Evolutionary conservation across 2,329 filamentous ascomycete genomes (phyloP).

Genomic region (Fusarium sambucinum): DNA sequence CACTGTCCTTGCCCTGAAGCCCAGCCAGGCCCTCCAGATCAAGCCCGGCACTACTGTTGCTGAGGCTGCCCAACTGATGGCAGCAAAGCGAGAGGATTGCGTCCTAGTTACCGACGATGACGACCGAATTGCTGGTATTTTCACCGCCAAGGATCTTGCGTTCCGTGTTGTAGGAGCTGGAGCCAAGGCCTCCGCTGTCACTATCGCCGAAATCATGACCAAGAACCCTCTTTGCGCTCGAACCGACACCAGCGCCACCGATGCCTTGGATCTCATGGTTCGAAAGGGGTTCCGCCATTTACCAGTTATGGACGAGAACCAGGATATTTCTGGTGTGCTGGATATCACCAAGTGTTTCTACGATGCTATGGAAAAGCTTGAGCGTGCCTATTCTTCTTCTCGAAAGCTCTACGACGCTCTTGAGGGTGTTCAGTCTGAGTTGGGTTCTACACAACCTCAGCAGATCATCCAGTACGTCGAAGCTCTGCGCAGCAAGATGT

Average conservation of each 20-base stretch:
- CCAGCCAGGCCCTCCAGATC: conserved; percentile 95
- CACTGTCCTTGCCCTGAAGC: conserved; percentile 94
- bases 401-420: conserved; percentile 97
- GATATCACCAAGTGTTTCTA: conserved; percentile 99
- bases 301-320: conserved; percentile 99
- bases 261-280: conserved; percentile 97
- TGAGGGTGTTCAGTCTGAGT: conserved; percentile 96
- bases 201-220: conserved; percentile 99
- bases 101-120: conserved; percentile 98
- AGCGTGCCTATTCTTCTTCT: conserved; percentile 97
- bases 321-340: conserved; percentile 97
- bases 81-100: conserved; percentile 97
- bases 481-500: conserved; percentile 95
- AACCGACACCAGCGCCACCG: conserved; percentile 97
- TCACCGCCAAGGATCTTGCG: conserved; percentile 97
- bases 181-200: conserved; percentile 87
- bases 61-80: conserved; percentile 98
- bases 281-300: conserved; percentile 97
- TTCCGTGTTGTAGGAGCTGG: conserved; percentile 95
- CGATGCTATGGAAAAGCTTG: conserved; percentile 99
- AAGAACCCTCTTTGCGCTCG: conserved; percentile 98
- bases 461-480: conserved; percentile 99
- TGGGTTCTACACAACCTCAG: conserved; percentile 94
- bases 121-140: conserved; percentile 97
- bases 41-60: conserved; percentile 94